Conservation (phyloP, 31 red algal species). For the Asparagopsis taxiformis region DNA sequence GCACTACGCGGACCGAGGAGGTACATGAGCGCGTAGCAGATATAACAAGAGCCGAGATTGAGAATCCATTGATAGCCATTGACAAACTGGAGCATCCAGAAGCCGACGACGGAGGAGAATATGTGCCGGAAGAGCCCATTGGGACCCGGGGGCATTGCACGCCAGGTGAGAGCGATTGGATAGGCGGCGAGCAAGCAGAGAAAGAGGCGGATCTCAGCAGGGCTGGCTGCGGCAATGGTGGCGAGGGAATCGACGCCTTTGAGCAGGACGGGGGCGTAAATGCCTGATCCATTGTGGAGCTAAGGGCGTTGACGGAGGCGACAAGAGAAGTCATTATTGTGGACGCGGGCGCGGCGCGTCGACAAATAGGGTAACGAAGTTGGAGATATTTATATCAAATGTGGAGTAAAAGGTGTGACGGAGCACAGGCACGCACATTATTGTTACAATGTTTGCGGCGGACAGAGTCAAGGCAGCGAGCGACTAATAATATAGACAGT, state of each 20-base stretch:
- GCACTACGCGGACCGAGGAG: constrained; percentile 56
- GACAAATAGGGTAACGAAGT: too few species aligned
- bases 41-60: constrained; percentile 59
- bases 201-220: constrained; percentile 73
- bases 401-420: too few species aligned
- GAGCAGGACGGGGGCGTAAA: constrained; percentile 52
- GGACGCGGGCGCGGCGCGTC: too few species aligned
- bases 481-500: too few species aligned
- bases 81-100: constrained; percentile 83
- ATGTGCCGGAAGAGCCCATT: constrained; percentile 58
- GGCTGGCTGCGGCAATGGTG: constrained; percentile 44
- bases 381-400: too few species aligned
- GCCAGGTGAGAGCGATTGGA: constrained; percentile 75
- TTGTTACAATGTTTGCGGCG: too few species aligned
- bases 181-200: constrained; percentile 66
- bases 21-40: constrained; percentile 78
- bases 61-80: constrained; percentile 83
- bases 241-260: constrained; percentile 44
- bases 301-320: not conserved
- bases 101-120: constrained; percentile 73
- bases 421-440: too few species aligned
- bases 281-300: constrained; percentile 31
- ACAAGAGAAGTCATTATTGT: constrained; percentile 1
- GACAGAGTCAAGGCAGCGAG: too few species aligned
- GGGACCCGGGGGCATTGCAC: constrained; percentile 48